Evolutionary conservation across 495 filamentous ascomycete species (phyloP), one percentile per base, ranked within the genome.

Genomic region (Podospora anserina): DNA sequence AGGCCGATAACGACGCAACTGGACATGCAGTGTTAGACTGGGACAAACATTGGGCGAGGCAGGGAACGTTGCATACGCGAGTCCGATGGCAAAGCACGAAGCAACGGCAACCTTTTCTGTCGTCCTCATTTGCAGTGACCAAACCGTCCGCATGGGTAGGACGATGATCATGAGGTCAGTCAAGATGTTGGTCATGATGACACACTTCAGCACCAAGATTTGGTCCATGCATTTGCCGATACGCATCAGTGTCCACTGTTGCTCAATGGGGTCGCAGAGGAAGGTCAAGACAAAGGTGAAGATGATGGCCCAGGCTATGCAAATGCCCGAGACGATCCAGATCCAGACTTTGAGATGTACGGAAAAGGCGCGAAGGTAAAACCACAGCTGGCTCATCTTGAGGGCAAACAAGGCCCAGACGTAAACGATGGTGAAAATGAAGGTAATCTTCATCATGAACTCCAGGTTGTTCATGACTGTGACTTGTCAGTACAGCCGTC

Each of bases 101-200:
- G 32, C 30, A 19, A 63, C 61, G 6, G 61, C 61, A 39, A 63
- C 27, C 61, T 63, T 63, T 23, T 63, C 61, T 19, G 61, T 63
- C 28, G 16, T 63, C 30, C 61, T 63, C 61, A 63, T 63, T 18
- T 63, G 61, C 5, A 63, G 32, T 13, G 16, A 39, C 61, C 61
- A 63, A 49, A 63, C 61, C n/a, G 61, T 63, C 61, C 32, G 4
- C 61, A 63, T 49, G 11, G 61, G 61, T 5, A 63, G 32, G 4
- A 63, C n/a, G 19, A 63, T 27, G 6, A 63, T 63, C 61, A 63
- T 63, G 3, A 63, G n/a, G 18, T 63, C 61, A 16, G 61, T 63
- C 30, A 63, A 23, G 61, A 63, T 32, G 32, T 63, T 63, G 61
- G 27, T 63, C 61, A 63, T 63, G 61, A 63, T 63, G 30, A 63